Base-by-base conservation (phyloP, 306 rosid genomes). In the Gastrolobium bilobum region DNA sequence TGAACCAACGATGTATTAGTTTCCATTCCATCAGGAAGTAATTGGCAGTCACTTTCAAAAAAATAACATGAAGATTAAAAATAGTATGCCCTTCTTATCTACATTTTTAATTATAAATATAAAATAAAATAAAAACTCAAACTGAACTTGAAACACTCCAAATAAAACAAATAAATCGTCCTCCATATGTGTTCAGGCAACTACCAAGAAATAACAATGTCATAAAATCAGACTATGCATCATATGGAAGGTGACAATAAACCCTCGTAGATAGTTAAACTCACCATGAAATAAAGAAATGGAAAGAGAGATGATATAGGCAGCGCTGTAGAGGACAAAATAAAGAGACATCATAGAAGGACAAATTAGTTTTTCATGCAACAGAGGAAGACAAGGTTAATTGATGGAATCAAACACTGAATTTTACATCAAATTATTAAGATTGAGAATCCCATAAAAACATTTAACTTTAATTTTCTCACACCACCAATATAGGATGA, bases 271-370 rank as follows among this genome's bases (percentile, higher is more conserved):
- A 38, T 35, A 68, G 39, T 4, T 26, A 51, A 71, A 81, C 84
- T 86, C 77, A 86, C 90, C 90, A 86, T 83, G 68, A 86, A 86
- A 62, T 86, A 86, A 48, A 86, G 87, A 72, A 80, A 86, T 8
- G 90, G 86, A 86, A 86, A 83, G 58, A 86, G 87, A 39, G 86
- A 86, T 40, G 87, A 38, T 73, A 64, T 46, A 47, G 90, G 87
- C 7, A 86, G 73, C 1, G 87, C 90, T 86, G 90, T 20, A 77
- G 1, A 77, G 14, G 40, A 8, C 48, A 80, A 38, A 42, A 53
- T 10, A 73, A 61, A 56, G 7, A 44, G 29, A 20, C 7, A 40
- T 79, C 13, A 74, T 68, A 72, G 15, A 39, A 29, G 10, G 11
- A 40, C 15, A 42, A 39, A 44, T n/a, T 3, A 33, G 7, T 0